Conservation (phyloP, 1,284 basidiomycete species). For the Rhodotorula sp. region DNA sequence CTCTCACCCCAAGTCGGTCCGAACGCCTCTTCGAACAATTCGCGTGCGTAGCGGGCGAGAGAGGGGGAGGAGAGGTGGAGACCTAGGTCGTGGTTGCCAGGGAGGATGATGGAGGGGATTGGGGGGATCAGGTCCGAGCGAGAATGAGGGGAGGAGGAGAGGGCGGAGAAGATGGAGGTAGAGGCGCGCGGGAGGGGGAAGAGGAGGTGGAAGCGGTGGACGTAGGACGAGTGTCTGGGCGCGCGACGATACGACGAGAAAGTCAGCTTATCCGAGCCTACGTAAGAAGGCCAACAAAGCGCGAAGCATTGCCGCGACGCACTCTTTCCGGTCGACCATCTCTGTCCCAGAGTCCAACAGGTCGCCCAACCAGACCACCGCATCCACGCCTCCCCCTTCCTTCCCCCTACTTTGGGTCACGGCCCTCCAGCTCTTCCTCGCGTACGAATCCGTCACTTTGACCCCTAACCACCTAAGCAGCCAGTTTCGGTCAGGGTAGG, state of each 20-base stretch:
- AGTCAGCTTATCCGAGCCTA: neutral
- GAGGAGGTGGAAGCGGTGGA: conserved; percentile 37
- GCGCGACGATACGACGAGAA: neutral
- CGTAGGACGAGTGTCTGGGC: conserved; percentile 41
- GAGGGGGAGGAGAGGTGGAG: conserved; percentile 45
- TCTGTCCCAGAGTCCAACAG: conserved; percentile 70
- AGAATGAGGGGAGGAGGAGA: conserved; percentile 11
- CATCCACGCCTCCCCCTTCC: conserved; percentile 50
- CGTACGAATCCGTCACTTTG: conserved; percentile 61
- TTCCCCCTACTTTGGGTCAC: conserved; percentile 55
- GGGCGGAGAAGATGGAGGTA: conserved; percentile 5
- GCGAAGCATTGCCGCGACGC: conserved; percentile 48
- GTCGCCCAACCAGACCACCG: conserved; percentile 76
- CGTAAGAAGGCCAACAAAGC: too few species aligned
- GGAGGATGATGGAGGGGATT: conserved; percentile 65
- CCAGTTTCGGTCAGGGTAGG: conserved; percentile 53
- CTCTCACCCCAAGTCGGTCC: conserved; percentile 63
- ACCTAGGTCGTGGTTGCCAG: conserved; percentile 84
- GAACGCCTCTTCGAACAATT: conserved; percentile 67
- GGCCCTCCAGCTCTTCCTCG: conserved; percentile 72
- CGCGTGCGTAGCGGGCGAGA: conserved; percentile 55
- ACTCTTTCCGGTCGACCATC: conserved; percentile 64
- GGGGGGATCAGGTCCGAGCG: conserved; percentile 15
- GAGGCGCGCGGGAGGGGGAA: conserved; percentile 30
- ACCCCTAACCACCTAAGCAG: conserved; percentile 51